These are phyloP conservation scores for Aspergillus fumigatus DNA, from an alignment of 2,329 filamentous ascomycete genomes.

Conservation along the genomic window DNA sequence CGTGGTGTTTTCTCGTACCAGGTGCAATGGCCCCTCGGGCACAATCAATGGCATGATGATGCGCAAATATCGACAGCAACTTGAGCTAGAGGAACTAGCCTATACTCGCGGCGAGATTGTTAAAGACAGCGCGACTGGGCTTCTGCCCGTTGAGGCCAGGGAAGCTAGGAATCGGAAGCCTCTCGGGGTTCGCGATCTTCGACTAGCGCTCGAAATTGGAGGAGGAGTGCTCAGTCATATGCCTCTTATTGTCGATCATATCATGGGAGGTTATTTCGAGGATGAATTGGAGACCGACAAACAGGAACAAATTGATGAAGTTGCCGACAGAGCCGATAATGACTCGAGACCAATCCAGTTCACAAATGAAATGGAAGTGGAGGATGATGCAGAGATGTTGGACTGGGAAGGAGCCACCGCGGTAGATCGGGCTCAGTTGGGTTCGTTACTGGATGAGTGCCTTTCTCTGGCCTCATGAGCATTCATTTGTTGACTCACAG, in stretches of 20 bases:
- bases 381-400: slow-evolving; percentile 33
- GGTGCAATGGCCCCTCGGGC: slow-evolving; percentile 56
- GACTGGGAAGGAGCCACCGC: slow-evolving; percentile 38
- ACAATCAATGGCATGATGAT: slow-evolving; percentile 73
- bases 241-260: slow-evolving; percentile 66
- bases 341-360: slow-evolving; percentile 17
- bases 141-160: slow-evolving; percentile 77
- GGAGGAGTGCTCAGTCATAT: slow-evolving; percentile 74
- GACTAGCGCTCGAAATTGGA: slow-evolving; percentile 69
- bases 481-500: not conserved
- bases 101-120: slow-evolving; percentile 68
- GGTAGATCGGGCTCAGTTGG: slow-evolving; percentile 35
- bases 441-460: slow-evolving; percentile 38
- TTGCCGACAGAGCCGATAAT: slow-evolving; percentile 15
- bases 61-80: slow-evolving; percentile 67
- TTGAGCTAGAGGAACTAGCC: slow-evolving; percentile 70
- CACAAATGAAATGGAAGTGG: slow-evolving; percentile 38
- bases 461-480: slow-evolving; percentile 38
- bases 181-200: slow-evolving; percentile 72
- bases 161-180: slow-evolving; percentile 67
- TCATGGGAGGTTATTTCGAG: slow-evolving; percentile 68
- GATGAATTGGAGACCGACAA: slow-evolving; percentile 61
- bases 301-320: slow-evolving; percentile 29
- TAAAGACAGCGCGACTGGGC: slow-evolving; percentile 65
- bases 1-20: slow-evolving; percentile 50